A percentile compares a stretch with the other conserved stretches of the same genome.
Conservation (phyloP, 2,329 filamentous ascomycete genomes). For the Phoma herbarum region DNA sequence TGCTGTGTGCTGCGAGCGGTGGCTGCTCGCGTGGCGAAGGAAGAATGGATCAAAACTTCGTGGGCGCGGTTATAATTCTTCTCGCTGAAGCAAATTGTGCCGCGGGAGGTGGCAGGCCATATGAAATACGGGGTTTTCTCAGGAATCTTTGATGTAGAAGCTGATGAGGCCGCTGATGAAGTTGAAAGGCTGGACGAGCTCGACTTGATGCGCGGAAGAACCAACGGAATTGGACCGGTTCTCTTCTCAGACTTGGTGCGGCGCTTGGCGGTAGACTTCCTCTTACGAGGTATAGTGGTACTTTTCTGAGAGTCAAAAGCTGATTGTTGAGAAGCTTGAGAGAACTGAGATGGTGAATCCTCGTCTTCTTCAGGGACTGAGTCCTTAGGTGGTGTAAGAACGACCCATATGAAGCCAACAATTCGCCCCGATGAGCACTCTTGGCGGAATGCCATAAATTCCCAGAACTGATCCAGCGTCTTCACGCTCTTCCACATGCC, state of each 20-base stretch:
- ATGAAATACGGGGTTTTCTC: conserved; percentile 68
- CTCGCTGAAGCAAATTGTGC: conserved; percentile 70
- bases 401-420: conserved; percentile 94
- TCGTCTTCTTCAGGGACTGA: conserved; percentile 46
- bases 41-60: conserved; percentile 75
- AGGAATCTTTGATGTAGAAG: conserved; percentile 54
- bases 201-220: conserved; percentile 72
- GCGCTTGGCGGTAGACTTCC: conserved; percentile 25
- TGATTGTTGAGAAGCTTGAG: conserved; percentile 29
- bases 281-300: conserved; percentile 25
- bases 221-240: conserved; percentile 69
- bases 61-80: conserved; percentile 71
- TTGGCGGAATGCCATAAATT: conserved; percentile 96
- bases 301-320: conserved; percentile 30
- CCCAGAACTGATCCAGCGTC: conserved; percentile 94
- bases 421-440: conserved; percentile 92
- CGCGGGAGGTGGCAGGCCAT: conserved; percentile 71
- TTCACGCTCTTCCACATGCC: conserved; percentile 85
- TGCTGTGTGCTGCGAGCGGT: conserved; percentile 71
- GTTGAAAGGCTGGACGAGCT: conserved; percentile 48
- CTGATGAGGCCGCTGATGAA: conserved; percentile 58
- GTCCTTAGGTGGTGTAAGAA: conserved; percentile 71
- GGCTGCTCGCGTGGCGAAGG: conserved; percentile 73
- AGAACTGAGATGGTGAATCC: conserved; percentile 37
- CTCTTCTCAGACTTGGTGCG: conserved; percentile 36